Conservation (phyloP, 306 rosid species). For the Glycine tomentella region DNA sequence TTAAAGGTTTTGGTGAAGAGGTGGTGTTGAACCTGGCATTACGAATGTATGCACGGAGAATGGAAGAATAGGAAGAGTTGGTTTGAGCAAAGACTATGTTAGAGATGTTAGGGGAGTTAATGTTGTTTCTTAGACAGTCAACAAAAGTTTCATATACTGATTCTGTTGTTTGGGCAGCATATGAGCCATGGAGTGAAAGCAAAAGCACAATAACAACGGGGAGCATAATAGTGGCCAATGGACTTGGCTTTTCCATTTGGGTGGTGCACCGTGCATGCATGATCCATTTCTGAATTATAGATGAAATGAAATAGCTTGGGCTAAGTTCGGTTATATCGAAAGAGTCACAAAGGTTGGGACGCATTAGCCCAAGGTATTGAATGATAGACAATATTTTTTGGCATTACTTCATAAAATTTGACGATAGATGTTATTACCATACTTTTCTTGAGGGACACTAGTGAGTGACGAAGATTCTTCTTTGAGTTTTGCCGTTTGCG, state of each 20-base stretch:
- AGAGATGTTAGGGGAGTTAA: not conserved
- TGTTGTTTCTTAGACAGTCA: not conserved
- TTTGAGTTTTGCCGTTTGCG: not conserved
- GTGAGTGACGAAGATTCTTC: not conserved
- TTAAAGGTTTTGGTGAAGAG: not conserved
- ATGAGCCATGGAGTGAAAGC: not conserved
- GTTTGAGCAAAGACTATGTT: slow-evolving; percentile 1
- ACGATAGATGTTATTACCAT: not conserved
- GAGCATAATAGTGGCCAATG: not conserved
- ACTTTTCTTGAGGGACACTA: not conserved
- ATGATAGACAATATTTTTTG: not conserved
- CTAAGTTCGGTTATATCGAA: not conserved
- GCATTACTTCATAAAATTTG: not conserved
- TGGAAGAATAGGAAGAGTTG: not conserved
- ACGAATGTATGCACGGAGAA: slow-evolving; percentile 14
- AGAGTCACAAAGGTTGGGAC: not conserved
- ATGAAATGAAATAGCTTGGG: not conserved
- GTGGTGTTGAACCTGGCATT: not conserved
- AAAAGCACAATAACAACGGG: not conserved
- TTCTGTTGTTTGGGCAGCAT: not conserved
- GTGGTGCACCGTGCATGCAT: not conserved
- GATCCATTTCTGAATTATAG: not conserved
- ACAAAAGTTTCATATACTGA: not conserved
- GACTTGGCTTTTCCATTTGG: not conserved
- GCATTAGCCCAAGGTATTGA: not conserved